Evolutionary conservation across 208 protist genomes (phyloP).

Genomic region (Trypanosoma theileri): DNA sequence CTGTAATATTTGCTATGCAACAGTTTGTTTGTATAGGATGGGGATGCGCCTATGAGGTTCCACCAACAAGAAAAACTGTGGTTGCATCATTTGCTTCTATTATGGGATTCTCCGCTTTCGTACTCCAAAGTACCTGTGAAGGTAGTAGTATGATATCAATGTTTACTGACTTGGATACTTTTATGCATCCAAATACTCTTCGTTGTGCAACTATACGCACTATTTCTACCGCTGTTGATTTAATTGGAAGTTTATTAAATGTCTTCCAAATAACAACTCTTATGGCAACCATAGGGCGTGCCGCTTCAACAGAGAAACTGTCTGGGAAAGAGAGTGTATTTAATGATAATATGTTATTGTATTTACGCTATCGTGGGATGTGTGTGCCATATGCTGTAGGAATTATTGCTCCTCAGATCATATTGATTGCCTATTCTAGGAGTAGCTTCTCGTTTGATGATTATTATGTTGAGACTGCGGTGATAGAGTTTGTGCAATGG

Average conservation of each 20-base stretch:
- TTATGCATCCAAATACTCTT: not conserved
- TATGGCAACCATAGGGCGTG: conserved; percentile 7
- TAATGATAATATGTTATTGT: conserved; percentile 41
- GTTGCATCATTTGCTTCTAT: conserved; percentile 35
- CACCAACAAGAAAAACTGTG: conserved; percentile 37
- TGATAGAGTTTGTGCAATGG: conserved; percentile 43
- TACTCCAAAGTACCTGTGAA: conserved; percentile 18
- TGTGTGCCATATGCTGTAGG: conserved; percentile 44
- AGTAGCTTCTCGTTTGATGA: conserved; percentile 52
- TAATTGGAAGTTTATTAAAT: conserved; percentile 21
- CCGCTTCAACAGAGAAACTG: not conserved
- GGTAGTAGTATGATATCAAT: not conserved
- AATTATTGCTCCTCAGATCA: conserved; percentile 32
- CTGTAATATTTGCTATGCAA: conserved; percentile 42
- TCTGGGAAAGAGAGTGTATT: not conserved
- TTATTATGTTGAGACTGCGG: conserved; percentile 53
- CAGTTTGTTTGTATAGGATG: conserved; percentile 61
- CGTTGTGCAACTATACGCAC: conserved; percentile 21
- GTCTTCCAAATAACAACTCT: conserved; percentile 22
- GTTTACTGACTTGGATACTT: not conserved
- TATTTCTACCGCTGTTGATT: not conserved
- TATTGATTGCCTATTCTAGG: conserved; percentile 38
- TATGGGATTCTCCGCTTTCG: conserved; percentile 33
- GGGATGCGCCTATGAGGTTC: conserved; percentile 47
- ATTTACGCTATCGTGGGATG: conserved; percentile 56